Base-by-base conservation (phyloP, 2,329 filamentous ascomycete genomes). In the Pseudogymnoascus sp. region DNA sequence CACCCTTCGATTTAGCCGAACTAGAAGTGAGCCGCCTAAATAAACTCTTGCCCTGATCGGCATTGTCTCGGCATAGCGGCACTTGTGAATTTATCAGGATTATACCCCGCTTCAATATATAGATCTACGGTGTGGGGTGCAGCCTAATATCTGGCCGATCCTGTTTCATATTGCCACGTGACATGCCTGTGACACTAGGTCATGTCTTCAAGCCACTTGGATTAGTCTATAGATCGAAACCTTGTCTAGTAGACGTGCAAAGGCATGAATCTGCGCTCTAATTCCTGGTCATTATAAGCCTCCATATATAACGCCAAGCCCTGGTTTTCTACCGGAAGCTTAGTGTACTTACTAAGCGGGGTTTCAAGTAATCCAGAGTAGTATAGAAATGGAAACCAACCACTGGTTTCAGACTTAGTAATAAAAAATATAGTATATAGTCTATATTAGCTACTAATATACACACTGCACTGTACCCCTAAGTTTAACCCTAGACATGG, bases 11-110 rank as follows among this genome's bases (percentile, higher is more conserved):
- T 53, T 53, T 53, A 53, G 46, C 46, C 46, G 46, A 17, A 17
- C 26, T 53, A 31, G 15, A 53, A 29, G 46, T 13, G 15, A 31
- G 46, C 46, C 26, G 26, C 26, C 15, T 53, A 37, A 84, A 53
- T 17, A 53, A 53, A 17, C 23, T 53, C 23, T 31, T 3, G 9
- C 46, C 46, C 46, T 50, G 46, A 53, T 31, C 46, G 46, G 46
- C 46, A 53, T 31, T 53, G 46, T 11, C 26, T 10, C 26, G 15
- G 46, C 46, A 53, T 53, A 50, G 7, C 46, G 46, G 46, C 46
- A 53, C 7, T 53, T 31, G 46, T 17, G n/a, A 17, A 53, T 31
- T 17, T 31, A 17, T 31, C 46, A 31, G 23, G 46, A 53, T 53
- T 31, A 17, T 53, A 53, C 46, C 46, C 46, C 26, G 46, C 46